These are phyloP conservation scores for Beauveria bassiana DNA, from an alignment of 2,329 filamentous ascomycete species.

Conservation along the genomic window DNA sequence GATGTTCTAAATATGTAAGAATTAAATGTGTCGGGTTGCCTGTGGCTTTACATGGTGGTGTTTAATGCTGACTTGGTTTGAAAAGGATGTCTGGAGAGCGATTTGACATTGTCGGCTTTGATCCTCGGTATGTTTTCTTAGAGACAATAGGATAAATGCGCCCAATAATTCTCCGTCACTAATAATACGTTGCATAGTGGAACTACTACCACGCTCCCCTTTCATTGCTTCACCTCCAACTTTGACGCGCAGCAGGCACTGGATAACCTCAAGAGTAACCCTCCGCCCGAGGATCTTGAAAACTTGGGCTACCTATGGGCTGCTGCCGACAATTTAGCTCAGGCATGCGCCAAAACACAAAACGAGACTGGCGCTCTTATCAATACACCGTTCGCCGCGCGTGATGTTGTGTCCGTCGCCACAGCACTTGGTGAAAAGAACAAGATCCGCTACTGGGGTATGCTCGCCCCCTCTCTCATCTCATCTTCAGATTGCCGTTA, in stretches of 20 bases:
- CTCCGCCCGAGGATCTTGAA: conserved; percentile 12
- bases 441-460: conserved; percentile 25
- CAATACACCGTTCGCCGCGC: conserved; percentile 25
- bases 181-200: conserved; percentile 7
- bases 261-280: background rate
- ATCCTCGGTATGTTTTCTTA: conserved; percentile 18
- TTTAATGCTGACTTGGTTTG: background rate
- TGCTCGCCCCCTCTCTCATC: background rate
- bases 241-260: background rate
- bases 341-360: conserved; percentile 18
- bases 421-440: conserved; percentile 26
- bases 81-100: conserved; percentile 20
- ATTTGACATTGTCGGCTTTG: conserved; percentile 21
- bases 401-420: conserved; percentile 29
- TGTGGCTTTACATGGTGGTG: too few species aligned
- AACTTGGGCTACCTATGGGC: conserved; percentile 16
- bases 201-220: conserved; percentile 17
- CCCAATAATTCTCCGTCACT: background rate
- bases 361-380: conserved; percentile 20
- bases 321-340: conserved; percentile 11
- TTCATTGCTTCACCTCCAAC: conserved; percentile 15
- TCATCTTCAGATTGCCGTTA: background rate
- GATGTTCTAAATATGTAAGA: background rate
- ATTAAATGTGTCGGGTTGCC: background rate
- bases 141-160: background rate